Evolutionary conservation across 2,329 filamentous ascomycete species (phyloP), one percentile per base, ranked within the genome.

Genomic region (Diaporthe aspalathi): DNA sequence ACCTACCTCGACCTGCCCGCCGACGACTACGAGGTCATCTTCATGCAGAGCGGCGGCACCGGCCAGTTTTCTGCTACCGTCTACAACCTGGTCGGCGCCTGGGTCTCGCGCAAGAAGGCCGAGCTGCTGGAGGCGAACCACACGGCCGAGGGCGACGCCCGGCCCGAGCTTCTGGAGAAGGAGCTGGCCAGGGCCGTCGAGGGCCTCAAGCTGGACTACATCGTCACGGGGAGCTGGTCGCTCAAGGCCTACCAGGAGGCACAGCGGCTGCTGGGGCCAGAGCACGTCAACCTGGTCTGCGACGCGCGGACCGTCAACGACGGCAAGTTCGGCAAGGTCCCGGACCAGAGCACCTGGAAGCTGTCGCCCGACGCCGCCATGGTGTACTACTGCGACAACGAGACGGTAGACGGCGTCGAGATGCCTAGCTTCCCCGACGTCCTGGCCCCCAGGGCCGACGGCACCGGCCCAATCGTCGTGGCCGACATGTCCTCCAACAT

Each of bases 401-500:
- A 98, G 85, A 97, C 94, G 0, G 94, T 97, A 7, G 94, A 97
- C 77, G 95, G 95, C 43, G 94, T 98, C 22, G 95, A 98, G 79
- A 97, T 97, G 76, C 94, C 92, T 7, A 82, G 77, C n/a, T 89
- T 90, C 78, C 95, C 95, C 29, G 83, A 91, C 74, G 80, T 81
- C 9, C 85, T 97, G 29, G 87, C 89, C 62, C 82, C 88, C 14
- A 81, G 81, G 8, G 81, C 85, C 1, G 88, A 90, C 63, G 90
- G 90, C 11, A 87, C 91, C 65, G 89, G 90, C 40, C 90, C 91
- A 1, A 88, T 97, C 72, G 92, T 98, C 7, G 92, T 97, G 6
- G 94, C 93, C 24, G 95, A 98, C 81, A 97, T 98, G 93, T 93
- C 89, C 57, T 97, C 94, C 72, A 98, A 98, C 81, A 97, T 98